phyloP scores from a whole-genome alignment of 164 flowering plant genomes.

The Piper longum region DNA sequence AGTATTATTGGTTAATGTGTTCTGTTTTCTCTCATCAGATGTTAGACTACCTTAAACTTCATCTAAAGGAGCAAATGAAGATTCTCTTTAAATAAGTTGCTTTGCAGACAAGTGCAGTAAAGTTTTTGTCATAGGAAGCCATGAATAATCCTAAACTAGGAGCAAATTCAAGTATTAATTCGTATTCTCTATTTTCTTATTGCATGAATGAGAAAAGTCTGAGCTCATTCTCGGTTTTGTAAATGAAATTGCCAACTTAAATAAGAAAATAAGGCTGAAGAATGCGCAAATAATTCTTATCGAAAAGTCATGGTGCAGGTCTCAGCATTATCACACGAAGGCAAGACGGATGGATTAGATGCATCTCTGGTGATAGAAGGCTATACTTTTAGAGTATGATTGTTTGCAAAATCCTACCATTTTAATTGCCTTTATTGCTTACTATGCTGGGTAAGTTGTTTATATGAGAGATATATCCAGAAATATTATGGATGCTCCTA shows the following conservation, averaged over 20 bases:
- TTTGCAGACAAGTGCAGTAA: constrained; percentile 69
- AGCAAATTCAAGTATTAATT: constrained; percentile 46
- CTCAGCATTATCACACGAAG: constrained; percentile 25
- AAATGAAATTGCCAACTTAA: constrained; percentile 62
- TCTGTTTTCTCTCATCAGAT: not conserved
- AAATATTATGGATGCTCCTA: too few relatives aligned
- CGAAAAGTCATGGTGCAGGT: constrained; percentile 48
- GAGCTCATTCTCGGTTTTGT: constrained; percentile 7
- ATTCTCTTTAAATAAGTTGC: constrained; percentile 86
- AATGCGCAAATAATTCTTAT: constrained; percentile 59
- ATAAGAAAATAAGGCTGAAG: constrained; percentile 55
- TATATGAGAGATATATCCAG: too few relatives aligned
- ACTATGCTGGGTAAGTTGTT: too few relatives aligned
- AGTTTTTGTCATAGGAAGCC: constrained; percentile 67
- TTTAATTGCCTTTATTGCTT: too few relatives aligned
- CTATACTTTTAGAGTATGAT: too few relatives aligned
- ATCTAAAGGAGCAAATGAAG: constrained; percentile 76
- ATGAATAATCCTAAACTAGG: constrained; percentile 41
- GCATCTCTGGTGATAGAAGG: constrained; percentile 40
- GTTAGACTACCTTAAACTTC: constrained; percentile 51
- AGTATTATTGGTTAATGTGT: not conserved
- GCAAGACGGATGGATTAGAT: constrained; percentile 37
- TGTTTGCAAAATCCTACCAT: too few relatives aligned
- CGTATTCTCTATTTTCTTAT: constrained; percentile 2
- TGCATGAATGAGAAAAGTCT: not conserved